Evolutionary conservation across 1,284 basidiomycete genomes (phyloP).

Genomic region (Naganishia sp.): DNA sequence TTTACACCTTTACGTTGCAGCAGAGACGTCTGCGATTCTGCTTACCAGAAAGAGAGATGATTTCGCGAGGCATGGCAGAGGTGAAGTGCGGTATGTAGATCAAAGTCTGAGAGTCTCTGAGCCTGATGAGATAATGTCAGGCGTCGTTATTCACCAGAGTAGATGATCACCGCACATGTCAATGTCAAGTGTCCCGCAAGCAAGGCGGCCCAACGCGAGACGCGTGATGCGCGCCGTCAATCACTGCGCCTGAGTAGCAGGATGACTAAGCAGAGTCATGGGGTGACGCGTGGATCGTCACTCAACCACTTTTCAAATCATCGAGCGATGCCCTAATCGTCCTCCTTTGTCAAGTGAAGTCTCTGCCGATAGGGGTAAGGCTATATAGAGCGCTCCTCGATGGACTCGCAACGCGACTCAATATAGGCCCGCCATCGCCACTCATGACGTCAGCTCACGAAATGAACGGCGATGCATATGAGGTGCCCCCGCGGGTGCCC

Average conservation of each 20-base stretch:
- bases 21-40: not conserved
- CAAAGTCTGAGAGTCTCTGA: not conserved
- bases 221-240: constrained; percentile 8
- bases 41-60: constrained; percentile 28
- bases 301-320: not conserved
- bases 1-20: not conserved
- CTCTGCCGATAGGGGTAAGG: not conserved
- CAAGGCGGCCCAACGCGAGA: not conserved
- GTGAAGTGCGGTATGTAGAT: not conserved
- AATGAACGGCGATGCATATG: constrained; percentile 2
- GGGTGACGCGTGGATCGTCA: not conserved
- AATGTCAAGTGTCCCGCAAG: not conserved
- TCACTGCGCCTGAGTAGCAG: not conserved
- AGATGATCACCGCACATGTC: not conserved
- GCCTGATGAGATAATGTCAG: not conserved
- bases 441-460: constrained; percentile 7
- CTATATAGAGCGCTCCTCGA: too few relatives aligned
- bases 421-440: too few relatives aligned
- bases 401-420: too few relatives aligned
- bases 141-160: not conserved
- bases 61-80: constrained; percentile 24
- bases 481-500: not conserved
- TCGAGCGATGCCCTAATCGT: not conserved
- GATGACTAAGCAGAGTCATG: constrained; percentile 8
- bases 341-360: not conserved